Percentiles rank a stretch among this genome's conserved stretches.
Evolutionary conservation across 192 early-diverging fungal genomes (phyloP).

Genomic region (Coemansia furcata): DNA sequence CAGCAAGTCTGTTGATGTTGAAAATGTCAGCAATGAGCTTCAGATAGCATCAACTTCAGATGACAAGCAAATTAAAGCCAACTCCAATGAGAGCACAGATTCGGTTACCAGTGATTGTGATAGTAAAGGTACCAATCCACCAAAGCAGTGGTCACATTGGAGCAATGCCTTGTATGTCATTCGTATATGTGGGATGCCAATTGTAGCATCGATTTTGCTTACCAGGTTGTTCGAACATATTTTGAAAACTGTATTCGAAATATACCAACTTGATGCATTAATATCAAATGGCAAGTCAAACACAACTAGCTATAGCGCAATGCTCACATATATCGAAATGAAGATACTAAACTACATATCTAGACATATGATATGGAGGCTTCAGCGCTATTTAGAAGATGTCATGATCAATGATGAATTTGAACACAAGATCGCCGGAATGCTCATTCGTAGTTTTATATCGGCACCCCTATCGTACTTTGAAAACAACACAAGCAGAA

Average conservation of each 20-base stretch:
- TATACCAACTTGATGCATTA: conserved; percentile 1
- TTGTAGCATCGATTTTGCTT: neutral
- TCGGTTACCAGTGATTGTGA: no score
- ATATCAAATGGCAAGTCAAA: neutral
- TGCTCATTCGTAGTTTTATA: neutral
- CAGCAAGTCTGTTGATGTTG: neutral
- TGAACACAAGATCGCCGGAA: neutral
- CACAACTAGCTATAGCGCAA: neutral
- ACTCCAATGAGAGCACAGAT: no score
- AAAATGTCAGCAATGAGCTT: neutral
- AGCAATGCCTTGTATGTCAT: conserved; percentile 52
- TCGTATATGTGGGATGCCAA: neutral
- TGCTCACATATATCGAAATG: neutral
- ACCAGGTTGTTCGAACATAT: neutral
- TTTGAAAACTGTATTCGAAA: neutral
- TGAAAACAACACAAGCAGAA: neutral
- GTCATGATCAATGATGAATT: neutral
- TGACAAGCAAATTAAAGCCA: neutral
- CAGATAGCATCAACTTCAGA: neutral
- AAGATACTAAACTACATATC: neutral
- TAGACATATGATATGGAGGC: neutral
- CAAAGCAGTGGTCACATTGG: conserved; percentile 36
- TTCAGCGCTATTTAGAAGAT: neutral
- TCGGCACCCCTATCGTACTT: neutral
- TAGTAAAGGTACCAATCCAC: neutral